phyloP scores from a whole-genome alignment of 2,329 filamentous ascomycete genomes.

The Aureobasidium sp. region DNA sequence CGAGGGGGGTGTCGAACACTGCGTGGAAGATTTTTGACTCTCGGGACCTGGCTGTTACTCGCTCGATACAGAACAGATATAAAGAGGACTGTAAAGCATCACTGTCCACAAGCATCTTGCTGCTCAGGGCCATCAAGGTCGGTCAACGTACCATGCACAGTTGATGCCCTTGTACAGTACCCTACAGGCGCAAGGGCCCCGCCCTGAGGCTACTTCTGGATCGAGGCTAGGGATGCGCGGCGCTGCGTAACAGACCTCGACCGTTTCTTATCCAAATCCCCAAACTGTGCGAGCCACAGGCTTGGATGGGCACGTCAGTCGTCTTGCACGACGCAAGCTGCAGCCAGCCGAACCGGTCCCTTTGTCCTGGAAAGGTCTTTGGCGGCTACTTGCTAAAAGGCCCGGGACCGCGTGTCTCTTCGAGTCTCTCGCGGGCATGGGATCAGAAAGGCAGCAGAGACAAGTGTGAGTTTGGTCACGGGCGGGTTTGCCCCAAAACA shows the following conservation, averaged over 20 bases:
- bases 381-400: not conserved
- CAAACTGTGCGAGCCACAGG: not conserved
- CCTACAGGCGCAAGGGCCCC: not conserved
- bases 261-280: not conserved
- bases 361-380: conserved; percentile 3
- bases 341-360: not conserved
- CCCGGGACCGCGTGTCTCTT: not conserved
- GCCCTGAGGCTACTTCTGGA: not conserved
- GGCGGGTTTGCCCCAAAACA: not conserved
- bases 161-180: not conserved
- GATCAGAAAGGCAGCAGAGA: not conserved
- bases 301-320: not conserved
- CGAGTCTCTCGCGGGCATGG: not conserved
- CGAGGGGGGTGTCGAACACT: not conserved
- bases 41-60: not conserved
- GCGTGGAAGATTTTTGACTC: not conserved
- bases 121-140: not conserved
- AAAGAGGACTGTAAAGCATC: not conserved
- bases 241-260: not conserved
- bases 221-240: conserved; percentile 4
- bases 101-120: not conserved
- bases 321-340: conserved; percentile 7
- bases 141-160: not conserved
- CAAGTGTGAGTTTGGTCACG: not conserved
- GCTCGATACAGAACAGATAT: not conserved